Percentiles rank a stretch among this genome's conserved stretches.
Conservation (phyloP, 345 rosid species). For the Brassica carinata region DNA sequence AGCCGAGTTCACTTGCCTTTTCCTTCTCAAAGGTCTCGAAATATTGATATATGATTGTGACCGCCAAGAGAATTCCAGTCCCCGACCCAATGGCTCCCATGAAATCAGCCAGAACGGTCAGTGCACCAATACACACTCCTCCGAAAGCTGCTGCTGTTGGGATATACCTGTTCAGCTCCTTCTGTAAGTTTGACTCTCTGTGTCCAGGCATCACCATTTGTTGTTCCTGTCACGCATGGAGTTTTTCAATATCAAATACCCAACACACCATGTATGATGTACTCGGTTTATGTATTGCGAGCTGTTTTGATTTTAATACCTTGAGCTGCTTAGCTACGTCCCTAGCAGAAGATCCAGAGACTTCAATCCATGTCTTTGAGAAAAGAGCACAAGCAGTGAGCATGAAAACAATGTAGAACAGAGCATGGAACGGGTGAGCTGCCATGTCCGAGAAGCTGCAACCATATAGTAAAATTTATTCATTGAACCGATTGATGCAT, state of each 20-base stretch:
- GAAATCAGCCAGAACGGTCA: constrained; percentile 81
- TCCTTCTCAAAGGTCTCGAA: constrained; percentile 95
- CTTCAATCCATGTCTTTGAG: constrained; percentile 94
- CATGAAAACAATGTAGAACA: constrained; percentile 81
- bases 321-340: constrained; percentile 91
- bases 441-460: constrained; percentile 90
- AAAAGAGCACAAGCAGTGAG: constrained; percentile 80
- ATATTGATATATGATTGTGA: constrained; percentile 83
- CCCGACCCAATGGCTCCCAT: constrained; percentile 94
- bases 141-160: constrained; percentile 93
- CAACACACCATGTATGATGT: background rate
- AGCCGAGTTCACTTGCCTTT: constrained; percentile 83
- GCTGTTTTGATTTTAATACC: constrained; percentile 39
- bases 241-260: background rate
- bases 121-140: constrained; percentile 82
- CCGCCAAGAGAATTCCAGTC: constrained; percentile 81
- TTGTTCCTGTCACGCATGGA: constrained; percentile 57
- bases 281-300: background rate
- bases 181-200: constrained; percentile 82
- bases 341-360: constrained; percentile 82
- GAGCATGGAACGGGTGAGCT: constrained; percentile 86
- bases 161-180: constrained; percentile 81
- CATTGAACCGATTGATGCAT: background rate
- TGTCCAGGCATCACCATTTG: constrained; percentile 98
- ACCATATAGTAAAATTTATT: constrained; percentile 7